Evolutionary conservation across 371 early-diverging fungal genomes (phyloP).

Genomic region (Actinomortierella wolfii): DNA sequence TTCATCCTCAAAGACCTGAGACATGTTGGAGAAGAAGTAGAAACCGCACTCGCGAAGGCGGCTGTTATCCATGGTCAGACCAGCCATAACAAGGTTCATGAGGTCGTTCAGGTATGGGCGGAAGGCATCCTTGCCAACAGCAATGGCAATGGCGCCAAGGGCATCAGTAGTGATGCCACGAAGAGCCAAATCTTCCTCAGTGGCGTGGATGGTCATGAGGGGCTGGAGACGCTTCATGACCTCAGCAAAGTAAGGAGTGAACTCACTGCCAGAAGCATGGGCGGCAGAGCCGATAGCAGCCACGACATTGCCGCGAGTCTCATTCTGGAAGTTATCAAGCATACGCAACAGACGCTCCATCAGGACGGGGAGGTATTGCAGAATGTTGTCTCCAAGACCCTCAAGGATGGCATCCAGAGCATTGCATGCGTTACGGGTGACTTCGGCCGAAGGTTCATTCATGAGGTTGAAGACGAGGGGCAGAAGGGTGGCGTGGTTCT

Average conservation of each 20-base stretch:
- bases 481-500: constrained; percentile 77
- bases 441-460: constrained; percentile 72
- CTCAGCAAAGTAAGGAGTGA: constrained; percentile 80
- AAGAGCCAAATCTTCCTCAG: constrained; percentile 69
- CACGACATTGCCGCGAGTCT: constrained; percentile 74
- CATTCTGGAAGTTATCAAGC: constrained; percentile 66
- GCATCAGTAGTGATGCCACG: constrained; percentile 90
- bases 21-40: constrained; percentile 84
- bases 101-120: constrained; percentile 72
- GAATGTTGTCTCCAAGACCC: constrained; percentile 76
- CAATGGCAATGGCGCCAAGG: constrained; percentile 84
- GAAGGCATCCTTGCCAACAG: constrained; percentile 85
- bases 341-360: constrained; percentile 80
- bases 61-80: constrained; percentile 71
- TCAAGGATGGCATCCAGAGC: constrained; percentile 89
- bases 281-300: constrained; percentile 91
- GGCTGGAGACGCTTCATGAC: constrained; percentile 72
- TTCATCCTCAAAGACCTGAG: constrained; percentile 82
- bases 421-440: constrained; percentile 80
- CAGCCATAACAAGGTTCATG: constrained; percentile 81
- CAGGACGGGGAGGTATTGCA: constrained; percentile 80
- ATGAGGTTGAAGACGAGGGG: constrained; percentile 84
- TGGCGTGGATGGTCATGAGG: constrained; percentile 72
- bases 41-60: constrained; percentile 85
- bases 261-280: constrained; percentile 74